Evolutionary conservation across 2,329 filamentous ascomycete genomes (phyloP).

Genomic region (Nemania bipapillata): DNA sequence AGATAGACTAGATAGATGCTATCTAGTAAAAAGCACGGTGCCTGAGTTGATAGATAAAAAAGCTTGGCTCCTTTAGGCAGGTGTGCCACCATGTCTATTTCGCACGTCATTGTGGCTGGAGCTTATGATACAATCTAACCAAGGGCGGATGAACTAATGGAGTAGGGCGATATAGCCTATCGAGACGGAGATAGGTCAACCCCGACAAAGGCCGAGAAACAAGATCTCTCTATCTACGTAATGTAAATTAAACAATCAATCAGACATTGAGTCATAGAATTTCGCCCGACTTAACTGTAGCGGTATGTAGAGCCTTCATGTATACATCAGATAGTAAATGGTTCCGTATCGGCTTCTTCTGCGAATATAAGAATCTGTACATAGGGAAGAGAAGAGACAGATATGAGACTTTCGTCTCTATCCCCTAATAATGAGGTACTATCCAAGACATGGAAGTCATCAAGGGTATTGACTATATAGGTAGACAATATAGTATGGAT

Average conservation of each 20-base stretch:
- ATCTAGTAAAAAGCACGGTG: background rate
- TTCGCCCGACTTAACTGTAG: background rate
- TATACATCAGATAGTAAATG: too few relatives aligned
- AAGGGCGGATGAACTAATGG: background rate
- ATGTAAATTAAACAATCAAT: too few relatives aligned
- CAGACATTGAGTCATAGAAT: background rate
- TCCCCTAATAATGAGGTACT: too few relatives aligned
- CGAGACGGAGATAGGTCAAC: background rate
- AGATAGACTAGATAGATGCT: too few relatives aligned
- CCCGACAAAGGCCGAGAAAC: constrained; percentile 17
- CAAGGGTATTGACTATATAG: too few relatives aligned
- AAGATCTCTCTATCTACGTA: background rate
- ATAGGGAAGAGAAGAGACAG: too few relatives aligned
- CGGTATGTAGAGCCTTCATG: background rate
- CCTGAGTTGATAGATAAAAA: background rate
- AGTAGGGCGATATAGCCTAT: constrained; percentile 2
- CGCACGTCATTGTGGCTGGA: constrained; percentile 37
- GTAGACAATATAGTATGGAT: too few relatives aligned
- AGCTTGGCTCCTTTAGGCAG: constrained; percentile 14
- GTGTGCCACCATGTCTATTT: constrained; percentile 22
- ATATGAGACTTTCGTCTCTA: too few relatives aligned
- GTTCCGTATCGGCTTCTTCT: too few relatives aligned
- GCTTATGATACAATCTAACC: background rate
- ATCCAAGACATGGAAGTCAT: too few relatives aligned
- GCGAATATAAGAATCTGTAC: too few relatives aligned